Base-by-base conservation (phyloP, 371 early-diverging fungal species). In the Dinochytrium kinnereticum region DNA sequence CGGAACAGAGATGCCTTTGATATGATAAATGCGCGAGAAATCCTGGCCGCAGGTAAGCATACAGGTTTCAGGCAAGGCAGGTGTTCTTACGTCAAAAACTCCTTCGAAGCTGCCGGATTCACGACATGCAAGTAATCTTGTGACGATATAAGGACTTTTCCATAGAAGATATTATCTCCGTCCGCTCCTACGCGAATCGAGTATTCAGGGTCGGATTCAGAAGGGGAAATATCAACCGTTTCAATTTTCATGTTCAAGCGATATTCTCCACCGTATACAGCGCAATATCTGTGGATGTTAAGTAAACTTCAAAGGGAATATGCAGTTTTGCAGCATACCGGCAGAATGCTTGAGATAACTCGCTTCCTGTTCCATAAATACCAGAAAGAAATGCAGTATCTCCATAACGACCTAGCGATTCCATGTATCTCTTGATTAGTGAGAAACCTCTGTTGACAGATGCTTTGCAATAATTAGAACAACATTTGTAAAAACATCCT, bases 311-410 rank as follows among this genome's bases (percentile, higher is more conserved):
- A 3, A 64, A 31, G 28, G 7, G 36, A 34, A 17, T 17, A 15
- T 21, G 57, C 10, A 7, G 49, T 55, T 7, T 17, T 28, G 7
- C 68, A 21, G 39, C 72, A 59, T 81, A 92, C 86, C 96, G 87
- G 80, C 96, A 96, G 79, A 97, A 96, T 0, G 95, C 92, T 81
- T 98, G 98, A 0, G 93, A 87, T 19, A 96, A 86, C 81, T 98
- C 97, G 44, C 94, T 92, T 15, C 91, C 93, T 24, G 93, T 92
- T 15, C 98, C 98, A 83, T 98, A 96, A 38, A 95, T 78, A 1
- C 93, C 89, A 61, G 90, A 88, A 34, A 98, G 79, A 70, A 92
- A 95, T 1, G 92, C 91, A 51, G 94, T 92, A 64, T 87, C 88
- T 21, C 95, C 95, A 79, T 90, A 98, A 7, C 95, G 87, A 15